Conservation (phyloP, 176 grass and related monocot species). For the sorghum (Sorghum bicolor) region DNA sequence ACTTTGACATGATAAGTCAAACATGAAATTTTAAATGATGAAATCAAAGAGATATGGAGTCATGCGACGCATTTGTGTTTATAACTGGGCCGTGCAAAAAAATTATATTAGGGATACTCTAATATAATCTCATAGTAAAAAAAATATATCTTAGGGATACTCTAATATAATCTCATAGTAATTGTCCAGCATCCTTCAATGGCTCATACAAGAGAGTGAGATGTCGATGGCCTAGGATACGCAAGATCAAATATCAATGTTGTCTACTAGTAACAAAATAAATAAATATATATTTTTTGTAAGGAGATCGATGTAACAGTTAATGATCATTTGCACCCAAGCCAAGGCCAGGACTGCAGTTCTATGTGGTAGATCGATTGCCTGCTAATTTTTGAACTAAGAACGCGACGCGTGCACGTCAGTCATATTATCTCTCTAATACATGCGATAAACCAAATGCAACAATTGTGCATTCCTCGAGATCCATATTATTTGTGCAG, state of each 20-base stretch:
- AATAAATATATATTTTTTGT: not conserved
- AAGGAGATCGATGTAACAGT: not conserved
- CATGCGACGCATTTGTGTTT: not conserved
- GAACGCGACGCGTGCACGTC: no score
- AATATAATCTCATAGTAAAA: no score
- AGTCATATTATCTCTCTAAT: no score
- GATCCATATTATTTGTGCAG: no score
- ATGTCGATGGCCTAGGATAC: not conserved
- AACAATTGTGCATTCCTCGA: no score
- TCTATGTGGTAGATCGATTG: not conserved
- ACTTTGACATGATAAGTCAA: not conserved
- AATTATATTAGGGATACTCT: no score
- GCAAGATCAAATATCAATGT: not conserved
- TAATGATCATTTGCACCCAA: not conserved
- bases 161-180: not conserved
- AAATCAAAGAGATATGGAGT: not conserved
- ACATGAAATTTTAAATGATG: not conserved
- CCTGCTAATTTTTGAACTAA: not conserved
- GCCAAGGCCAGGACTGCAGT: not conserved
- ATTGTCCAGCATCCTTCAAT: no score
- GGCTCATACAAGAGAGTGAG: not conserved
- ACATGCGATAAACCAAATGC: no score
- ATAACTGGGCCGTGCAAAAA: no score
- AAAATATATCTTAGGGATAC: not conserved
- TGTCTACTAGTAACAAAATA: not conserved